A percentile compares a stretch with the other conserved stretches of the same genome.
Evolutionary conservation across 169 alveolate genomes (phyloP).

Genomic region (Plasmodium cynomolgi): DNA sequence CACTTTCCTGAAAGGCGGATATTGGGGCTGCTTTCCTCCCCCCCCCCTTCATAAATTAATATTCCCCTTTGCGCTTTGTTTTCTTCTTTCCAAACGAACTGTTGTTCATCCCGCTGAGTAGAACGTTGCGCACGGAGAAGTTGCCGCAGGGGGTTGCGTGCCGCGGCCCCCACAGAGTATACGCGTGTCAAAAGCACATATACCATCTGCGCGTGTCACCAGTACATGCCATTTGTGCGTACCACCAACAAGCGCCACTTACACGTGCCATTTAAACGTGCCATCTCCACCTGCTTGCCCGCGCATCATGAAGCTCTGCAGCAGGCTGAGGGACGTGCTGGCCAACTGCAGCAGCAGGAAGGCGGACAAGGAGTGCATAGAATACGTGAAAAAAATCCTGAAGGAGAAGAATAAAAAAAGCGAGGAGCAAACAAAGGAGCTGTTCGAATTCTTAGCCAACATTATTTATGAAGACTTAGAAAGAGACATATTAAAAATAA

Average conservation of each 20-base stretch:
- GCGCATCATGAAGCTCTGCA: conserved; percentile 2
- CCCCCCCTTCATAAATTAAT: not conserved
- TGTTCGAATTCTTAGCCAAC: conserved; percentile 21
- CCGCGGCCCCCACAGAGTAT: not conserved
- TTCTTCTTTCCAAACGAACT: not conserved
- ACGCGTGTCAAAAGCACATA: too few relatives aligned
- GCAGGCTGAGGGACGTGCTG: not conserved
- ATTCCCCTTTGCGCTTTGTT: not conserved
- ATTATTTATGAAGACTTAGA: conserved; percentile 13
- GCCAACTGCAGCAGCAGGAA: not conserved
- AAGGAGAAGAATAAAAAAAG: conserved; percentile 1
- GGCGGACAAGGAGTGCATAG: not conserved
- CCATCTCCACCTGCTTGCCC: not conserved
- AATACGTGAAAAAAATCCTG: not conserved
- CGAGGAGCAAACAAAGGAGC: conserved; percentile 6
- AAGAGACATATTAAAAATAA: conserved; percentile 16
- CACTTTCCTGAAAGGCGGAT: not conserved
- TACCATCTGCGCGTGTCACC: too few relatives aligned
- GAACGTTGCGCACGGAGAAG: not conserved
- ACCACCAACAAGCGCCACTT: too few relatives aligned
- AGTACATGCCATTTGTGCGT: too few relatives aligned
- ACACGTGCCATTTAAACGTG: not conserved
- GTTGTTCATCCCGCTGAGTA: not conserved
- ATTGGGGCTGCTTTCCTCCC: not conserved
- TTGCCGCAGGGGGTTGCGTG: not conserved